phyloP scores from a whole-genome alignment of 2,329 filamentous ascomycete genomes.

The Simplicillium sp. region DNA sequence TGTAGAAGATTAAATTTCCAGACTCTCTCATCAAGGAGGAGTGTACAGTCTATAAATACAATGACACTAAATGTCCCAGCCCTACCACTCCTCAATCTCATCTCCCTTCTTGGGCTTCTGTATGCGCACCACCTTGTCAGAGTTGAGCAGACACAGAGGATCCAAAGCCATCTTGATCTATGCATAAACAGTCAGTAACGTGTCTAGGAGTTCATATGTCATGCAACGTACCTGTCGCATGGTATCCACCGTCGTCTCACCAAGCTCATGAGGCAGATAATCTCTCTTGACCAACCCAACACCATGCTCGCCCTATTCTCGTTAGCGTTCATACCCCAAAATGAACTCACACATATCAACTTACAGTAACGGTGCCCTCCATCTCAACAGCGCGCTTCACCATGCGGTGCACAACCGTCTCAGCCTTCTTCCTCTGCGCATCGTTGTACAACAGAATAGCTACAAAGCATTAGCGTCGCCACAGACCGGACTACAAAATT shows the following conservation, averaged over 20 bases:
- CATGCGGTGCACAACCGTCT: conserved; percentile 71
- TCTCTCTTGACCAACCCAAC: conserved; percentile 79
- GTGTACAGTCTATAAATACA: too few relatives aligned
- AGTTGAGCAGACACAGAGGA: conserved; percentile 60
- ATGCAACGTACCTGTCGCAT: conserved; percentile 59
- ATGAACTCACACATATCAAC: conserved; percentile 9
- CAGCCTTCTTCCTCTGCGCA: conserved; percentile 55
- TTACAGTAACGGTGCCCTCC: conserved; percentile 70
- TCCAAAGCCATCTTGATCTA: conserved; percentile 72
- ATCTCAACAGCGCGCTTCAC: conserved; percentile 77
- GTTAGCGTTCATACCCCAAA: conserved; percentile 1
- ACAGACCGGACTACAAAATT: neutral
- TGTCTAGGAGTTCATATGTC: conserved; percentile 14
- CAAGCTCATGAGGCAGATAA: conserved; percentile 71
- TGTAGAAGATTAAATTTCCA: too few relatives aligned
- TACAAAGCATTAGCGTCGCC: conserved; percentile 14
- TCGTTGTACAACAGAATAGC: conserved; percentile 53
- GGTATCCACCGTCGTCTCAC: conserved; percentile 63
- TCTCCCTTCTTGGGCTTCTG: conserved; percentile 33
- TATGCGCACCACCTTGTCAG: conserved; percentile 58
- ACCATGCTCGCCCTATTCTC: conserved; percentile 62
- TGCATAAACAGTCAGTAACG: conserved; percentile 18
- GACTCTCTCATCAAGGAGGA: too few relatives aligned
- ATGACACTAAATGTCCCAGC: neutral
- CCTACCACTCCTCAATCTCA: conserved; percentile 35